phyloP scores from a whole-genome alignment of 805 yeast genomes.

The Scheffersomyces amazonensis region DNA sequence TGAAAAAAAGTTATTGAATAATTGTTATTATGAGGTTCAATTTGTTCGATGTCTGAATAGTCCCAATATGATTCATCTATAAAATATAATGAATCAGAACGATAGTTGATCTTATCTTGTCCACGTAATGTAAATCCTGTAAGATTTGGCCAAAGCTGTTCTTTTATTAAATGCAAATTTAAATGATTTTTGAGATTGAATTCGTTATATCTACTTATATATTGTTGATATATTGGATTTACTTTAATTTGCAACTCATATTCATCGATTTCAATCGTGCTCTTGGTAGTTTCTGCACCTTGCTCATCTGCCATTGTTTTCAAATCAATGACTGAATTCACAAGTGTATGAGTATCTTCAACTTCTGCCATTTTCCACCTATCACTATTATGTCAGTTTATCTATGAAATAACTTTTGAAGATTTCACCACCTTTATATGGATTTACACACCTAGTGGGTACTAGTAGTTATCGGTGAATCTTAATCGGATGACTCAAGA shows the following conservation, averaged over 20 bases:
- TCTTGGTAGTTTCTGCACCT: no score
- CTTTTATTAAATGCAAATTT: constrained; percentile 14
- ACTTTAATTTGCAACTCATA: background rate
- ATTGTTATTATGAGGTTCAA: constrained; percentile 18
- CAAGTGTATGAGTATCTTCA: no score
- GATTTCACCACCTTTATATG: no score
- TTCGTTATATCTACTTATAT: background rate
- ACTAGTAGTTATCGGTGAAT: no score
- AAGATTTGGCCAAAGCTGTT: constrained; percentile 29
- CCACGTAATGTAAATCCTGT: constrained; percentile 37
- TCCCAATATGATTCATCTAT: constrained; percentile 29
- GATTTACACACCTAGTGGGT: no score
- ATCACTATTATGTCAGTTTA: no score
- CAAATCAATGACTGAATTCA: no score
- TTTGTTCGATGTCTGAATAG: constrained; percentile 16
- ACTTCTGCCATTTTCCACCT: no score
- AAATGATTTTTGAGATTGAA: constrained; percentile 3
- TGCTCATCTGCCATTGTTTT: no score
- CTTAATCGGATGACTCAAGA: no score
- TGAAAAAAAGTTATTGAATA: constrained; percentile 37
- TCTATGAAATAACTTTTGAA: no score
- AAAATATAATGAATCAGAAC: constrained; percentile 31
- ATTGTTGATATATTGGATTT: constrained; percentile 6
- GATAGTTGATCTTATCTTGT: constrained; percentile 27
- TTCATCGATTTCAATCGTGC: background rate